Evolutionary conservation across 805 yeast species (phyloP).

Genomic region (Clavispora phyllophila): DNA sequence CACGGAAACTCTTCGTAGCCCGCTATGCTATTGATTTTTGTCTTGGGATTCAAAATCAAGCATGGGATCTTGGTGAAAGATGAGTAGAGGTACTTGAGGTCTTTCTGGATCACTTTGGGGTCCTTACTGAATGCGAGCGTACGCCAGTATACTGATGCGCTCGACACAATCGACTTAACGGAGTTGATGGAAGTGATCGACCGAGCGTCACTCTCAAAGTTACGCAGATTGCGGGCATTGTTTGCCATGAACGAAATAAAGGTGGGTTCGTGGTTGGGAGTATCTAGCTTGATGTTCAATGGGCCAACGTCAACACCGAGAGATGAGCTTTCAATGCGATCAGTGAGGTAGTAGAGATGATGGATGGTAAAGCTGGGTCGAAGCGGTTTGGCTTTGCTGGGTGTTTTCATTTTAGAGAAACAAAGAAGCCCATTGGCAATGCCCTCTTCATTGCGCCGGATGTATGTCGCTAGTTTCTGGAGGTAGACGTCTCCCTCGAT

Average conservation of each 20-base stretch:
- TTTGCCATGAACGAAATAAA: conserved; percentile 56
- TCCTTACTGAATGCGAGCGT: conserved; percentile 32
- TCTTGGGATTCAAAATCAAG: conserved; percentile 53
- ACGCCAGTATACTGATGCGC: conserved; percentile 39
- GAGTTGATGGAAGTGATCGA: conserved; percentile 58
- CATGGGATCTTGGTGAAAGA: conserved; percentile 66
- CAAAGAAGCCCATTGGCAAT: conserved; percentile 55
- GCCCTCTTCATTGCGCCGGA: conserved; percentile 52
- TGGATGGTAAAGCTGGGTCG: conserved; percentile 56
- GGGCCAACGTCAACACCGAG: conserved; percentile 56
- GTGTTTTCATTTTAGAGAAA: conserved; percentile 35
- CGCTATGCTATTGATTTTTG: conserved; percentile 50
- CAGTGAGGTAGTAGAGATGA: conserved; percentile 58
- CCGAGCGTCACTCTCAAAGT: conserved; percentile 39
- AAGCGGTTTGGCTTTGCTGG: conserved; percentile 43
- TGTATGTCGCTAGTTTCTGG: conserved; percentile 48
- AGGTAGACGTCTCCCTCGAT: conserved; percentile 56
- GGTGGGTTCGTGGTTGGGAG: conserved; percentile 48
- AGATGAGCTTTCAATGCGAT: conserved; percentile 46
- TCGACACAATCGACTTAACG: conserved; percentile 46
- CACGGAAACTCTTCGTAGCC: conserved; percentile 69
- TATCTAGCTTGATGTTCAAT: conserved; percentile 53
- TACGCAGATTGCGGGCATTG: conserved; percentile 41
- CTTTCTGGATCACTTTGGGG: conserved; percentile 43
- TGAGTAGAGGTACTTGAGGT: conserved; percentile 52